phyloP scores from a whole-genome alignment of 176 grass and related monocot species.

The Elymus sibiricus region DNA sequence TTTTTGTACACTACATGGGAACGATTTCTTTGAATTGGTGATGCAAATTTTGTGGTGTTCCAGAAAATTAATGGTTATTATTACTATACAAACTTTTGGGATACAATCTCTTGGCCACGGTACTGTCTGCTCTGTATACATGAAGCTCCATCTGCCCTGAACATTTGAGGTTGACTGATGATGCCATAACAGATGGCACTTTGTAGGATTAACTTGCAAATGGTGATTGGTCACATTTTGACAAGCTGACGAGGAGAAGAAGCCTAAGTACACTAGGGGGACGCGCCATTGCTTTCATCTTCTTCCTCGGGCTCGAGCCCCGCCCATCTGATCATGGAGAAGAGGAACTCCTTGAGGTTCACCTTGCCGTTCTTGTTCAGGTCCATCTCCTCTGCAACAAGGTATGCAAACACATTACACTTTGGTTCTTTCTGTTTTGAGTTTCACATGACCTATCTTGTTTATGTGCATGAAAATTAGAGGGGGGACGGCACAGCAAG shows the following conservation, averaged over 20 bases:
- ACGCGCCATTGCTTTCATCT: conserved; percentile 18
- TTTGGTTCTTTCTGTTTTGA: neutral
- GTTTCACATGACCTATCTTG: neutral
- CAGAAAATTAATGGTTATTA: neutral
- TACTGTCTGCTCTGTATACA: neutral
- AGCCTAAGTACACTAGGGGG: neutral
- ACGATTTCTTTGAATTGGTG: neutral
- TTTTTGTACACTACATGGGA: neutral
- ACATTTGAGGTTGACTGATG: neutral
- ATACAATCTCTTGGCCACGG: neutral
- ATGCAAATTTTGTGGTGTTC: neutral
- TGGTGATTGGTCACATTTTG: neutral
- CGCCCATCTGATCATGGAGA: conserved; percentile 58
- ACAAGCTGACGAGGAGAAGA: neutral
- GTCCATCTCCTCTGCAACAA: conserved; percentile 77
- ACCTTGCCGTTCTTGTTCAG: conserved; percentile 61
- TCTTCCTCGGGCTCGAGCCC: conserved; percentile 51
- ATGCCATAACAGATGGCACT: too few relatives aligned
- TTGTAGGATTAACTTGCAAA: neutral
- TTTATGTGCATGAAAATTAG: neutral
- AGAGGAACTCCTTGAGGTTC: conserved; percentile 77
- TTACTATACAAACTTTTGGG: neutral
- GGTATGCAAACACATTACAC: neutral
- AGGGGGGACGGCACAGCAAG: neutral
- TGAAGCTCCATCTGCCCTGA: neutral